Evolutionary conservation across 108 stramenopile genomes (phyloP).

Genomic region (Phaeodactylum tricornutum): DNA sequence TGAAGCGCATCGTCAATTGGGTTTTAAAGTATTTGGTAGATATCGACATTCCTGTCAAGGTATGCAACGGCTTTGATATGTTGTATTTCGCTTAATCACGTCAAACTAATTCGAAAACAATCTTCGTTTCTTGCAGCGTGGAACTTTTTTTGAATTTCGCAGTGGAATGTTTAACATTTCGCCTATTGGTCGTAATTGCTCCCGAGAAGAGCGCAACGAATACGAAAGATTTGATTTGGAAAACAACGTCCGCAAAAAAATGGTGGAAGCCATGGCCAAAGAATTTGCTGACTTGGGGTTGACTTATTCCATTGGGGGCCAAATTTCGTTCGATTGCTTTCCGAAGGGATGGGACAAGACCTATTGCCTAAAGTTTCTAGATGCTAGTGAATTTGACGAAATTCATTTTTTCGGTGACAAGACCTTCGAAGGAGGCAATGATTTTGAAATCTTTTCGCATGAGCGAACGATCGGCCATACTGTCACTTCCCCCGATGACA

Average conservation of each 20-base stretch:
- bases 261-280: constrained; percentile 89
- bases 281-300: constrained; percentile 88
- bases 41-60: constrained; percentile 93
- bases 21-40: constrained; percentile 82
- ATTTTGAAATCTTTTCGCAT: constrained; percentile 93
- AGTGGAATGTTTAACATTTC: constrained; percentile 99
- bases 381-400: constrained; percentile 86
- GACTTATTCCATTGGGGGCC: constrained; percentile 95
- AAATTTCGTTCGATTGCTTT: constrained; percentile 98
- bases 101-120: neutral
- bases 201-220: constrained; percentile 93
- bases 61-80: constrained; percentile 16
- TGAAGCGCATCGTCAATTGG: constrained; percentile 96
- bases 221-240: constrained; percentile 93
- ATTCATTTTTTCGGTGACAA: constrained; percentile 99
- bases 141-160: constrained; percentile 99
- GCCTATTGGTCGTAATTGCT: constrained; percentile 97
- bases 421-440: constrained; percentile 98
- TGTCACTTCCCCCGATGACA: constrained; percentile 93
- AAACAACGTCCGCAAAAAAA: constrained; percentile 75
- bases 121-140: constrained; percentile 41
- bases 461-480: constrained; percentile 94
- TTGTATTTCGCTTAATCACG: neutral
- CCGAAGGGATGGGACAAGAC: constrained; percentile 99
- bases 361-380: constrained; percentile 86